Evolutionary conservation across 768 basidiomycete genomes (phyloP).

Genomic region (Calocera cornea): DNA sequence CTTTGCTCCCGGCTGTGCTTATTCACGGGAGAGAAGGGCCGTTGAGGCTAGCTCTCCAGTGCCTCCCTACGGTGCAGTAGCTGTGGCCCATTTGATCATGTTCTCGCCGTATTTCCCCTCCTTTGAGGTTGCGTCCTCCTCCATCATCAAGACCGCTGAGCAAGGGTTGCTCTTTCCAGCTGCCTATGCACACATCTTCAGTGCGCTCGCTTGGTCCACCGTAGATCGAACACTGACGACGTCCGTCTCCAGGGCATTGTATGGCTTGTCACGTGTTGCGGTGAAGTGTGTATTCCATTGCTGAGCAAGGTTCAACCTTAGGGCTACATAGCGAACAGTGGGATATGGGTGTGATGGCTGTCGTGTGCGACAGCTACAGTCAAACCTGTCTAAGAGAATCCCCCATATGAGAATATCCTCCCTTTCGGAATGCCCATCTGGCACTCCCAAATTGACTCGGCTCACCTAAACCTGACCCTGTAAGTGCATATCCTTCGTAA

Average conservation of each 20-base stretch:
- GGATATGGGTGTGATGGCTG: too few relatives aligned
- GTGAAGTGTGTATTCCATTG: slow-evolving; percentile 14
- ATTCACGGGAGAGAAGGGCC: too few relatives aligned
- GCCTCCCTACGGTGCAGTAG: background rate
- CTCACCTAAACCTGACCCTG: too few relatives aligned
- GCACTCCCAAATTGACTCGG: too few relatives aligned
- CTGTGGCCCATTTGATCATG: background rate
- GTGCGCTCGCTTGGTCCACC: background rate
- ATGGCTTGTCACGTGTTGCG: slow-evolving; percentile 40
- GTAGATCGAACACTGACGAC: background rate
- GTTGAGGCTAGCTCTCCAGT: too few relatives aligned
- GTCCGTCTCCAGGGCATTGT: slow-evolving; percentile 36
- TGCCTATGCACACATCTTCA: background rate
- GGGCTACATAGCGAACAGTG: too few relatives aligned
- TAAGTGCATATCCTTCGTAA: too few relatives aligned
- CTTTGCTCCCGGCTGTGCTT: slow-evolving; percentile 15
- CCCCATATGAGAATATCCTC: too few relatives aligned
- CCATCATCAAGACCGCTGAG: background rate
- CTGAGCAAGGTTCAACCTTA: slow-evolving; percentile 21
- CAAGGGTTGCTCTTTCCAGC: background rate
- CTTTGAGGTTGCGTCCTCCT: background rate
- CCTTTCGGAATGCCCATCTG: too few relatives aligned
- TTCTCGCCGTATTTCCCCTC: background rate
- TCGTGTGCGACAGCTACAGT: too few relatives aligned
- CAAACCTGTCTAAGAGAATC: too few relatives aligned